These are phyloP conservation scores for Agastache rugosa DNA, from an alignment of 257 asterid species.

Conservation along the genomic window DNA sequence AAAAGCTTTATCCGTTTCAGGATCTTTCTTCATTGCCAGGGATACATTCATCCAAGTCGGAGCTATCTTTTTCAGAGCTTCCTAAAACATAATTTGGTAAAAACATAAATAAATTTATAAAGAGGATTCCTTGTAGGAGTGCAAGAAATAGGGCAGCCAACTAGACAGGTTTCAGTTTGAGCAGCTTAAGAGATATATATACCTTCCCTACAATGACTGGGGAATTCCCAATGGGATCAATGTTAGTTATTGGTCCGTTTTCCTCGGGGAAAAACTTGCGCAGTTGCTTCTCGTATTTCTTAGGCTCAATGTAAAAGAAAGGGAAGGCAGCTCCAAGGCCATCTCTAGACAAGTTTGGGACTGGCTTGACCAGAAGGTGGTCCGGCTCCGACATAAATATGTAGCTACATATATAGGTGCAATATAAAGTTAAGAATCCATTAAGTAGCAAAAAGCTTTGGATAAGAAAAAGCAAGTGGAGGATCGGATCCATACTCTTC, in stretches of 20 bases:
- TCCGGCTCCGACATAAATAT: slow-evolving; percentile 97
- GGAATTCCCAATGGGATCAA: slow-evolving; percentile 97
- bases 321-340: slow-evolving; percentile 92
- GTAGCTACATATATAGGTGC: slow-evolving; percentile 56
- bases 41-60: slow-evolving; percentile 99
- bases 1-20: slow-evolving; percentile 88
- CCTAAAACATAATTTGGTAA: slow-evolving; percentile 50
- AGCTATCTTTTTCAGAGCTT: slow-evolving; percentile 76
- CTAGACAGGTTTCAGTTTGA: neutral
- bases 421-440: neutral
- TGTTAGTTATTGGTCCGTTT: slow-evolving; percentile 75
- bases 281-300: slow-evolving; percentile 72
- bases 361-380: slow-evolving; percentile 88
- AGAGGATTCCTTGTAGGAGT: slow-evolving; percentile 2
- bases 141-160: slow-evolving; percentile 20
- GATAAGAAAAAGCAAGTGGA: neutral
- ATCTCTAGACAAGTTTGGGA: slow-evolving; percentile 77
- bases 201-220: slow-evolving; percentile 95
- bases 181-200: slow-evolving; percentile 6
- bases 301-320: slow-evolving; percentile 92
- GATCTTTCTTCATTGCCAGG: slow-evolving; percentile 92
- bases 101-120: slow-evolving; percentile 12
- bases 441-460: no score
- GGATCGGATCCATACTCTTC: slow-evolving; percentile 69
- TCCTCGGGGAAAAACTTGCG: slow-evolving; percentile 78